Base-by-base conservation (phyloP, 257 asterid species). In the Plantago major region DNA sequence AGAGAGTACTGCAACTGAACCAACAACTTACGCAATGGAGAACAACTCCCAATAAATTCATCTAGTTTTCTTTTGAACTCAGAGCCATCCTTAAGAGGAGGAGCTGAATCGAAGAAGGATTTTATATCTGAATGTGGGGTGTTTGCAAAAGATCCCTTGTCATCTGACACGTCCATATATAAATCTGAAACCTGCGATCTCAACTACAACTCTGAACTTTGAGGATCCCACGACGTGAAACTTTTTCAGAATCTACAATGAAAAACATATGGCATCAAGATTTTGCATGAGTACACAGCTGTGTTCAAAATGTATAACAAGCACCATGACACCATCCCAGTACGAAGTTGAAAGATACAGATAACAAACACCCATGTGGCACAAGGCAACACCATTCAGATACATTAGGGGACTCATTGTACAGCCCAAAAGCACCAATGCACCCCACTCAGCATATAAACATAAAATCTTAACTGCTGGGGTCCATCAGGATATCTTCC, bases 51-150 rank as follows among this genome's bases (percentile, higher is more conserved):
- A 1, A 78, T 49, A 65, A 92, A 87, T 55, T 78, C 91, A 61
- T 81, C 72, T 14, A 85, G 38, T 61, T 73, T 80, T 42, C 60
- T 71, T 62, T 71, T 79, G 76, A 79, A 77, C 58, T 81, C 84
- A 33, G 73, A 78, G 43, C 62, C 80, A 73, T 84, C 84, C 73
- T 79, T 83, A 47, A 92, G 76, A 58, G 97, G 80, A 63, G 99
- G 97, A 40, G 97, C 90, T 33, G 96, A 87, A 58, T 80, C 84
- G 68, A 92, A 89, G 88, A 92, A 92, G 22, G 82, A 73, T 53
- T 79, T 73, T 57, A 84, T 67, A 55, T 86, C 91, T 18, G 64
- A 74, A 50, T 55, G 11, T 61, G 85, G 55, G 15, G 80, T 81
- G 70, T 67, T 87, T 46, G 70, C 79, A 26, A 48, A 51, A 59